Percentiles rank a stretch among this genome's conserved stretches.
These are phyloP conservation scores for Naganishia vaughanmartiniae DNA, from an alignment of 768 basidiomycete genomes.

Conservation along the genomic window DNA sequence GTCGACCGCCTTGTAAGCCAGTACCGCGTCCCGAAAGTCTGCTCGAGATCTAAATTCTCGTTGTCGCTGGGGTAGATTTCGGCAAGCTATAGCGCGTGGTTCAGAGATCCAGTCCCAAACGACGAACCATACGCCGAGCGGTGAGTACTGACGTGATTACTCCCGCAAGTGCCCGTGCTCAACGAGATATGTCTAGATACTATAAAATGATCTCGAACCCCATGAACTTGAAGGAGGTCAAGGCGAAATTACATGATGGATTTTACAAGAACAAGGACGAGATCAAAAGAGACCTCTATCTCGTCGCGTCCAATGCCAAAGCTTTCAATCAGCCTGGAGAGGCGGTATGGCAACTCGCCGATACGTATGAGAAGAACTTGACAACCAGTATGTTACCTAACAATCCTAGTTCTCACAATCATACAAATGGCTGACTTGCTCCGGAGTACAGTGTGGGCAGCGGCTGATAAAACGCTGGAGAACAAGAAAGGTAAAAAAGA, in stretches of 20 bases:
- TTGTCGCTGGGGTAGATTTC: background rate
- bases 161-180: slow-evolving; percentile 26
- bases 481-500: slow-evolving; percentile 25
- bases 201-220: slow-evolving; percentile 85
- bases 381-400: background rate
- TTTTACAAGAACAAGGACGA: slow-evolving; percentile 78
- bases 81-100: slow-evolving; percentile 17
- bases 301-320: slow-evolving; percentile 85
- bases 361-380: slow-evolving; percentile 73
- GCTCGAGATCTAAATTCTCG: background rate
- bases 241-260: slow-evolving; percentile 78
- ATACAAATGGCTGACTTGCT: slow-evolving; percentile 16
- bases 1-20: slow-evolving; percentile 65
- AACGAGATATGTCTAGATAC: slow-evolving; percentile 60
- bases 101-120: slow-evolving; percentile 26
- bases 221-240: slow-evolving; percentile 90
- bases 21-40: background rate
- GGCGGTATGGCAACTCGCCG: slow-evolving; percentile 71
- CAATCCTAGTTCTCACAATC: background rate
- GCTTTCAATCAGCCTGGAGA: slow-evolving; percentile 73
- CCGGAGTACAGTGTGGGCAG: slow-evolving; percentile 66
- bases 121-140: slow-evolving; percentile 29
- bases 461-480: slow-evolving; percentile 56
- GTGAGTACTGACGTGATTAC: slow-evolving; percentile 27
- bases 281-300: slow-evolving; percentile 79